phyloP scores from a whole-genome alignment of 2,329 filamentous ascomycete genomes.

The Microcyclosporella mali region DNA sequence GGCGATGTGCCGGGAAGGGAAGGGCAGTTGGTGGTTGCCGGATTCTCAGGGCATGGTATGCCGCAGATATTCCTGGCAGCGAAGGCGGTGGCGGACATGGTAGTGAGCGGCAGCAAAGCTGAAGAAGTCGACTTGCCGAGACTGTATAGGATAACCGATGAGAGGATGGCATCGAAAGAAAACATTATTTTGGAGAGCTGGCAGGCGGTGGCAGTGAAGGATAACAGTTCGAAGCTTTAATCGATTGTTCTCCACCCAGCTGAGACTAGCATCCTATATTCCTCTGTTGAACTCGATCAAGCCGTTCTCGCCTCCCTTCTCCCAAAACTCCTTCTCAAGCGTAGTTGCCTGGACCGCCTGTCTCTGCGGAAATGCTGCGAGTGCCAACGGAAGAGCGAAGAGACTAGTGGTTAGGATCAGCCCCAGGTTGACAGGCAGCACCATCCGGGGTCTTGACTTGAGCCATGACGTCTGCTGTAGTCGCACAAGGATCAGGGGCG shows the following conservation, averaged over 20 bases:
- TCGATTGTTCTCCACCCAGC: no score
- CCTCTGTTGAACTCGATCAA: conserved; percentile 96
- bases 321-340: conserved; percentile 82
- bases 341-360: conserved; percentile 70
- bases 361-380: conserved; percentile 87
- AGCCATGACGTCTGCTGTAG: conserved; percentile 82
- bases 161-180: conserved; percentile 11
- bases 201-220: conserved; percentile 8
- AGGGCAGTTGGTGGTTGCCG: conserved; percentile 21
- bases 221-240: conserved; percentile 12
- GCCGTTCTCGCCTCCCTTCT: conserved; percentile 68
- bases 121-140: conserved; percentile 17
- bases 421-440: conserved; percentile 76
- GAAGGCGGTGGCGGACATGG: conserved; percentile 17
- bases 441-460: conserved; percentile 66
- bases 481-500: conserved; percentile 75
- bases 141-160: conserved; percentile 13
- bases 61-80: conserved; percentile 20
- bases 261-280: conserved; percentile 49
- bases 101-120: conserved; percentile 6
- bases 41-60: conserved; percentile 22
- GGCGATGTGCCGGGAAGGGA: conserved; percentile 19
- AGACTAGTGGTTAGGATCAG: conserved; percentile 82
- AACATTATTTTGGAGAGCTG: conserved; percentile 16
- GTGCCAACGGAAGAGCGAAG: conserved; percentile 78